Evolutionary conservation across 2,329 filamentous ascomycete genomes (phyloP).

Genomic region (Cladophialophora yegresii): DNA sequence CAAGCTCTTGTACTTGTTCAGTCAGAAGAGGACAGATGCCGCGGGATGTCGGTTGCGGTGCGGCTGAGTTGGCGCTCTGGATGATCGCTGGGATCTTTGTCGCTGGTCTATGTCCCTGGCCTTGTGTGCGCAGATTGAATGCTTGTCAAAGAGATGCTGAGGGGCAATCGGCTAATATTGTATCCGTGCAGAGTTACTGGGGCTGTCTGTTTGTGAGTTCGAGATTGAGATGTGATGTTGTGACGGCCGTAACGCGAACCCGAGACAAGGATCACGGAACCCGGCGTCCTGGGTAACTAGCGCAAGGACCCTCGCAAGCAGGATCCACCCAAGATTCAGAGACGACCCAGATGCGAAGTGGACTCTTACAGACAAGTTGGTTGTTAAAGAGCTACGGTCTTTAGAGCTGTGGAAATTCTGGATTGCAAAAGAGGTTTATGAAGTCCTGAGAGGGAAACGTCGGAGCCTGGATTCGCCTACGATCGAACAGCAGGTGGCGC

Average conservation of each 20-base stretch:
- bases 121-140: background rate
- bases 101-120: background rate
- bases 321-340: background rate
- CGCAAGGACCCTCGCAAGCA: background rate
- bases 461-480: constrained; percentile 6
- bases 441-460: background rate
- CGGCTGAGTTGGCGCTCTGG: background rate
- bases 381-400: background rate
- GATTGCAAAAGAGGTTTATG: background rate
- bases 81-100: background rate
- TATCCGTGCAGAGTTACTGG: background rate
- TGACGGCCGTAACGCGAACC: constrained; percentile 23
- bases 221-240: constrained; percentile 21
- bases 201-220: constrained; percentile 1
- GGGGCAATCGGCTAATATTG: background rate
- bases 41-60: constrained; percentile 6
- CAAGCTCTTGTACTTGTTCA: background rate
- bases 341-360: background rate
- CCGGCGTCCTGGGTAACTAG: background rate
- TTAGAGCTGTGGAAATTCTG: background rate
- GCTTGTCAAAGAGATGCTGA: background rate
- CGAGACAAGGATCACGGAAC: constrained; percentile 11
- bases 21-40: constrained; percentile 17
- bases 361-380: background rate
- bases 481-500: constrained; percentile 6